phyloP scores from a whole-genome alignment of 1,284 basidiomycete genomes.

The Irpex sp. region DNA sequence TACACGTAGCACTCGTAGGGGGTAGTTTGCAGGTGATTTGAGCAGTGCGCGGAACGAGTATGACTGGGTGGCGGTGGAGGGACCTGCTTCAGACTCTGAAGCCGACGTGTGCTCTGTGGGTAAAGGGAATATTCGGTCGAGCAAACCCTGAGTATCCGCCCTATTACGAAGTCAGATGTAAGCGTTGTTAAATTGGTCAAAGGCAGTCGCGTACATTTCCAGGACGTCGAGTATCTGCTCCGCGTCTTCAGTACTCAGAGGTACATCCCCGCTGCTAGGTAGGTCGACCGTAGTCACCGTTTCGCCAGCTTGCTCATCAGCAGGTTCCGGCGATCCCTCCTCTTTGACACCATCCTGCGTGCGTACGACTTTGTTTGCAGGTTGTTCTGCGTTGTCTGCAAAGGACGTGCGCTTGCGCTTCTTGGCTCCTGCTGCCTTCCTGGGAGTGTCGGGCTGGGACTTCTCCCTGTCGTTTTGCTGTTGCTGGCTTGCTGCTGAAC shows the following conservation, averaged over 20 bases:
- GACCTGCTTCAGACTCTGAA: constrained; percentile 14
- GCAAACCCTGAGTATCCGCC: constrained; percentile 67
- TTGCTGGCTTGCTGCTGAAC: constrained; percentile 46
- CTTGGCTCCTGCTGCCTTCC: constrained; percentile 38
- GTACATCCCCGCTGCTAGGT: constrained; percentile 40
- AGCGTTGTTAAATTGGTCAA: too few relatives aligned
- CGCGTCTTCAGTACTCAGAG: constrained; percentile 48
- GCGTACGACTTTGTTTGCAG: constrained; percentile 44
- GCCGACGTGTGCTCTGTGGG: constrained; percentile 31
- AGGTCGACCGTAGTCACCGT: constrained; percentile 24
- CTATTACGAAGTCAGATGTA: constrained; percentile 30
- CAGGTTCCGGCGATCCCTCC: constrained; percentile 18
- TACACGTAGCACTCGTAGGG: constrained; percentile 50
- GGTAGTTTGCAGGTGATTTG: constrained; percentile 46
- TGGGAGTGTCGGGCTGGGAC: constrained; percentile 15
- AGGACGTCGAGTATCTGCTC: constrained; percentile 71
- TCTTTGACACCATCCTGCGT: constrained; percentile 33
- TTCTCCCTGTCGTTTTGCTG: constrained; percentile 30
- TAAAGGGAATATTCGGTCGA: constrained; percentile 75
- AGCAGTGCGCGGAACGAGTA: constrained; percentile 65
- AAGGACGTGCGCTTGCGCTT: constrained; percentile 63
- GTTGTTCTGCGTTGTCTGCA: constrained; percentile 39
- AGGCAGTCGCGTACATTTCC: constrained; percentile 68
- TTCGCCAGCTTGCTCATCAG: constrained; percentile 26
- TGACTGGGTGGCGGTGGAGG: constrained; percentile 28